Evolutionary conservation across 1,284 basidiomycete species (phyloP).

Genomic region (Tremellales sp.): DNA sequence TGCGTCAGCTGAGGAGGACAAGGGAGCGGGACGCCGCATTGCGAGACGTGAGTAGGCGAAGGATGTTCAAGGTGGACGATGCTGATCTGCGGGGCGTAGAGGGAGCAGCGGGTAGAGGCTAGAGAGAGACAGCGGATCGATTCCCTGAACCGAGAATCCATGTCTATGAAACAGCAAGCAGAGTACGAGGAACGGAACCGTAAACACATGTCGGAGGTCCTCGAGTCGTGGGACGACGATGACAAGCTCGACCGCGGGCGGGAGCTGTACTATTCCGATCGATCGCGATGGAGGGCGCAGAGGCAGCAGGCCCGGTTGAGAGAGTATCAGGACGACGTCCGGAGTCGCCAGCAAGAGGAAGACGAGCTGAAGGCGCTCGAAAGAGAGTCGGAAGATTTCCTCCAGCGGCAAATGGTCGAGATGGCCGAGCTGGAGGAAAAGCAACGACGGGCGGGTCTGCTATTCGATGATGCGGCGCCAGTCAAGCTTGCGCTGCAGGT

Average conservation of each 20-base stretch:
- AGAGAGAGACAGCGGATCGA: slow-evolving; percentile 72
- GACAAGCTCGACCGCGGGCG: slow-evolving; percentile 62
- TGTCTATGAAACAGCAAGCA: slow-evolving; percentile 63
- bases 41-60: slow-evolving; percentile 64
- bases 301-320: slow-evolving; percentile 63
- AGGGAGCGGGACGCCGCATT: slow-evolving; percentile 76
- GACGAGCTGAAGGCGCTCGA: slow-evolving; percentile 77
- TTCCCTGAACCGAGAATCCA: slow-evolving; percentile 67
- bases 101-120: slow-evolving; percentile 67
- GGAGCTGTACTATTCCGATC: slow-evolving; percentile 74
- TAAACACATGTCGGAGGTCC: slow-evolving; percentile 63
- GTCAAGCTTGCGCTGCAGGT: slow-evolving; percentile 67
- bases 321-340: slow-evolving; percentile 76
- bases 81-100: slow-evolving; percentile 24
- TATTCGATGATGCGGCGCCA: slow-evolving; percentile 85
- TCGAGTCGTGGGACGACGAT: slow-evolving; percentile 85
- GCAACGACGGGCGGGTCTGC: slow-evolving; percentile 77
- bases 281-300: slow-evolving; percentile 73
- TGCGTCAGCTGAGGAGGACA: slow-evolving; percentile 66
- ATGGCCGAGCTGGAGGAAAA: slow-evolving; percentile 80
- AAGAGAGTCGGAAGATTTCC: slow-evolving; percentile 79
- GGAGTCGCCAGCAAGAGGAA: slow-evolving; percentile 73
- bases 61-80: not conserved
- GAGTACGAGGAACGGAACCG: slow-evolving; percentile 72
- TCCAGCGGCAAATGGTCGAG: slow-evolving; percentile 84